phyloP scores from a whole-genome alignment of 371 early-diverging fungal species.

The Fennellomyces sp. region DNA sequence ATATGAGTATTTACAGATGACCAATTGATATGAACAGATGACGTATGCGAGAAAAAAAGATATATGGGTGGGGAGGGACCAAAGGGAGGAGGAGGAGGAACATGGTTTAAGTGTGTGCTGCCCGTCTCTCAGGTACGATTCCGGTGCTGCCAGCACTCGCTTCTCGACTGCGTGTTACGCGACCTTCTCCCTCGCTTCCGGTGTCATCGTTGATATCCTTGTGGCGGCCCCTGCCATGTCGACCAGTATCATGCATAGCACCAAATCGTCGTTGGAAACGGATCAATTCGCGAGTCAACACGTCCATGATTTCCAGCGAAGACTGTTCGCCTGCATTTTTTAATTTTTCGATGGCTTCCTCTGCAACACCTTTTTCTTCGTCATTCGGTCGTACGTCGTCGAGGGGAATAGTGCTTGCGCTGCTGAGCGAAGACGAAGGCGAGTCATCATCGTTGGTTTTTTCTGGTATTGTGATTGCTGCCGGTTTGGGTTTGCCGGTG shows the following conservation, averaged over 20 bases:
- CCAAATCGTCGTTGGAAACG: conserved; percentile 40
- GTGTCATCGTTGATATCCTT: neutral
- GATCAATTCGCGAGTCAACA: conserved; percentile 43
- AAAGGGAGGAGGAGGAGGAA: neutral
- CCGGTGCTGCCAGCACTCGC: conserved; percentile 7
- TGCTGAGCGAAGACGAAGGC: conserved; percentile 34
- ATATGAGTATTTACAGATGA: neutral
- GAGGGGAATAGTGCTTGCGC: conserved; percentile 45
- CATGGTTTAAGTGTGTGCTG: neutral
- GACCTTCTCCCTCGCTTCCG: conserved; percentile 9
- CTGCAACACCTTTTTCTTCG: conserved; percentile 31
- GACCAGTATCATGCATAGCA: neutral
- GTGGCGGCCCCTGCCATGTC: neutral
- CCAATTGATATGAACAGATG: neutral
- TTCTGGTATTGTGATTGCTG: conserved; percentile 35
- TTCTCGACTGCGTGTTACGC: conserved; percentile 18
- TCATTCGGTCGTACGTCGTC: conserved; percentile 18
- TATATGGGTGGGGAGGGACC: neutral
- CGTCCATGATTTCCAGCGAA: conserved; percentile 48
- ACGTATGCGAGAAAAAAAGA: neutral
- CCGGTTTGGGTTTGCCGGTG: conserved; percentile 10
- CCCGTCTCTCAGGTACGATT: conserved; percentile 3
- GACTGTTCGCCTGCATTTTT: conserved; percentile 23
- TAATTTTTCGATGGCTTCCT: conserved; percentile 26
- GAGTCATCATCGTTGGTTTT: conserved; percentile 23